These are phyloP conservation scores for Verticillium dahliae DNA, from an alignment of 2,329 filamentous ascomycete species.

Conservation along the genomic window DNA sequence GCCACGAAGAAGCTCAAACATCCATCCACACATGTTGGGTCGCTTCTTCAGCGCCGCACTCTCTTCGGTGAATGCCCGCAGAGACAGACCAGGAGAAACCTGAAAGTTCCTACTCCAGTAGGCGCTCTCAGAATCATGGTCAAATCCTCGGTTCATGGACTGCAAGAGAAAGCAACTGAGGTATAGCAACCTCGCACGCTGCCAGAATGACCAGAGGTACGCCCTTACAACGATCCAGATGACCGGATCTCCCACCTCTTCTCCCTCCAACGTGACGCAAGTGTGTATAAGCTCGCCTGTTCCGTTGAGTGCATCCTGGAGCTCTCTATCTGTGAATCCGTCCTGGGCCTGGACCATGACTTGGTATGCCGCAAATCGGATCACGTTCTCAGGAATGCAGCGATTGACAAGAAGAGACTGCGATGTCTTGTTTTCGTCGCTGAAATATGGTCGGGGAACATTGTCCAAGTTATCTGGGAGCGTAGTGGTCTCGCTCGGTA, in stretches of 20 bases:
- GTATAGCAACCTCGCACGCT: not conserved
- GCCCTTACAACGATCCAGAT: not conserved
- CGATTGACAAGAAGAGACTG: not conserved
- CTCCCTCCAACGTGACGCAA: not conserved
- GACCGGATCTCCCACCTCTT: not conserved
- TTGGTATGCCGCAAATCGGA: not conserved
- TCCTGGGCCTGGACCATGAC: not conserved
- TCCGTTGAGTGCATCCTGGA: not conserved
- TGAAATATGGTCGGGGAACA: not conserved
- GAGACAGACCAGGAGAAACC: not conserved
- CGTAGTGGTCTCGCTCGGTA: not conserved
- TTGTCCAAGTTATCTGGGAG: not conserved
- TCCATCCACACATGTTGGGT: not conserved
- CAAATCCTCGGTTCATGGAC: not conserved
- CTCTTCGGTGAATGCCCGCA: not conserved
- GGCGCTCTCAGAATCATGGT: not conserved
- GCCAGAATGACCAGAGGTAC: not conserved
- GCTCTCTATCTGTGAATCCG: not conserved
- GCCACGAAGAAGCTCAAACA: not conserved
- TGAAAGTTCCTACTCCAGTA: not conserved
- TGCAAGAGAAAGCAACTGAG: not conserved
- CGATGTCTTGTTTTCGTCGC: not conserved
- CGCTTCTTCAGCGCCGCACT: not conserved
- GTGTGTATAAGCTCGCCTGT: not conserved
- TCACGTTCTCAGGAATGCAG: not conserved